Evolutionary conservation across 352 stramenopile species (phyloP), one percentile per base, ranked within the genome.

Genomic region (Pythium apleroticum): DNA sequence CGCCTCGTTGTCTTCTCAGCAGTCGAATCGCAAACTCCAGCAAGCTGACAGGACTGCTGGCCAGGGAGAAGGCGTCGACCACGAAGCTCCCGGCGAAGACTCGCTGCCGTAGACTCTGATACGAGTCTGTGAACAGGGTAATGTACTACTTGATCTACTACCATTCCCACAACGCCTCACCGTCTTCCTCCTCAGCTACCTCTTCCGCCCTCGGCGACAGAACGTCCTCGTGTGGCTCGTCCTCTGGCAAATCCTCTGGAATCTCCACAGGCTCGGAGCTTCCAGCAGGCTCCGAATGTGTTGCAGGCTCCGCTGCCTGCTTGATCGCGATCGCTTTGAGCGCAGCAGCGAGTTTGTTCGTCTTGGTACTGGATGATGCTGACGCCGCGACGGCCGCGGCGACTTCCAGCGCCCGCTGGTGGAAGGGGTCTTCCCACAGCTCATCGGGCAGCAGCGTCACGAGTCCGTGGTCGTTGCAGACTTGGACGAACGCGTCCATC

Each of bases 391-490:
- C 24, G 4, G 46, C 46, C 22, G 46, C 46, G 8, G 46, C 46
- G 46, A 33, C 46, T 12, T 53, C 46, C 14, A 22, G 22, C 1
- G 25, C 14, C 11, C 46, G 46, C 3, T 39, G 20, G 9, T 50
- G 24, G 43, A 89, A 90, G 15, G 80, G 83, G 54, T 88, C 80
- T 0, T 64, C 57, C 66, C 86, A 81, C 9, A 73, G 78, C 52
- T 89, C 80, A 28, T 83, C 81, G 0, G 81, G 77, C 1, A 93
- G 64, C 25, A 93, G 63, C 8, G 81, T 80, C 22, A 89, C 84
- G 17, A 93, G 69, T 4, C 84, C 84, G 48, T 93, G 81, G 56
- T 91, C 80, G 20, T 81, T 79, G 67, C 84, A 93, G 4, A 91
- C 81, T 35, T 78, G 57, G 28, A 91, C 74, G 22, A 93, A 91